phyloP scores from a whole-genome alignment of 345 rosid genomes.

The Corchorus olitorius region DNA sequence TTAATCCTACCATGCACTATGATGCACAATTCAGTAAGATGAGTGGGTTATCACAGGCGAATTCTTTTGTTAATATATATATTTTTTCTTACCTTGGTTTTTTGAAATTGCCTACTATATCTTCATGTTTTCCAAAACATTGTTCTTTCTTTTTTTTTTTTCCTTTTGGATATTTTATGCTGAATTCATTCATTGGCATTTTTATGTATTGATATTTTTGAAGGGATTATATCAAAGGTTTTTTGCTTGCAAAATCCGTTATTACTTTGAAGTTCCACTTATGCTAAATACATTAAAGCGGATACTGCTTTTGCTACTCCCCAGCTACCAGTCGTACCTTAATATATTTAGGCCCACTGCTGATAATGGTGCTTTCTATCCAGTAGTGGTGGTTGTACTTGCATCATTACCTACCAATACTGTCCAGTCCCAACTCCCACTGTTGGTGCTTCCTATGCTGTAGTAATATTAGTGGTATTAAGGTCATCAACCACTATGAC shows the following conservation, averaged over 20 bases:
- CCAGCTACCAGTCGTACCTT: background rate
- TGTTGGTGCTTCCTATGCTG: constrained; percentile 2
- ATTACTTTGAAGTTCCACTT: background rate
- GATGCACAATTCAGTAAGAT: background rate
- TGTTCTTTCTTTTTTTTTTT: background rate
- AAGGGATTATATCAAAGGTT: background rate
- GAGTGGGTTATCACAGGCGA: background rate
- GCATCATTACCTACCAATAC: background rate
- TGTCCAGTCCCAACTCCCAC: constrained; percentile 9
- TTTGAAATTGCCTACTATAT: background rate
- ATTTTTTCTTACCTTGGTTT: background rate
- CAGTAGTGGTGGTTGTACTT: constrained; percentile 12
- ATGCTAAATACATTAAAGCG: background rate
- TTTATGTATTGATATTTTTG: background rate
- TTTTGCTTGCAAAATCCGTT: background rate
- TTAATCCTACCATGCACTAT: background rate
- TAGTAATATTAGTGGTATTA: background rate
- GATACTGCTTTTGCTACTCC: background rate
- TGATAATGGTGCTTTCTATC: constrained; percentile 12
- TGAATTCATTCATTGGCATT: background rate
- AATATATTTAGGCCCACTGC: constrained; percentile 9
- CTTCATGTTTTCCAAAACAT: background rate
- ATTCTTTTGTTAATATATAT: background rate
- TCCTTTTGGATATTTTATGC: background rate
- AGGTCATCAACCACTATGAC: constrained; percentile 2